Evolutionary conservation across 352 stramenopile species (phyloP).

Genomic region (Pythium phragmiticola): DNA sequence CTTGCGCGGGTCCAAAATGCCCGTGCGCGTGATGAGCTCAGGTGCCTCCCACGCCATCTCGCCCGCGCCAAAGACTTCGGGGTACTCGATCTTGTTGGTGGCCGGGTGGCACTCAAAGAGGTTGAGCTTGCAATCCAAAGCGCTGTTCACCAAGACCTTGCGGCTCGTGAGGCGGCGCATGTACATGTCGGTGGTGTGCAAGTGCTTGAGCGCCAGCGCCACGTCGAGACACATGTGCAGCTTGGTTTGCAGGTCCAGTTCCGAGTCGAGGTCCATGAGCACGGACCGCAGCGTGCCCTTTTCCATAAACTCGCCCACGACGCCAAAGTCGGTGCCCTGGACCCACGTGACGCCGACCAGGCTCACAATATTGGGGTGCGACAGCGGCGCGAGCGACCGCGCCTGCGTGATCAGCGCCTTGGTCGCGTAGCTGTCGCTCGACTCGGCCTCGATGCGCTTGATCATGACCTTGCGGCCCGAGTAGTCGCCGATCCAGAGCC

Average conservation of each 20-base stretch:
- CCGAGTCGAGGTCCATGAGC: constrained; percentile 49
- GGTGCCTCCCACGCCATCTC: constrained; percentile 28
- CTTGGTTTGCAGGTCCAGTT: constrained; percentile 54
- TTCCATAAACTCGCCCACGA: constrained; percentile 75
- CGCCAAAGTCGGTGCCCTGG: constrained; percentile 70
- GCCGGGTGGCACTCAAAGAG: constrained; percentile 26
- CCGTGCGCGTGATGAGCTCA: constrained; percentile 24
- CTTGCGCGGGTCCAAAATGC: constrained; percentile 22
- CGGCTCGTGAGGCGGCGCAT: constrained; percentile 26
- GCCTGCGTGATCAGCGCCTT: constrained; percentile 66
- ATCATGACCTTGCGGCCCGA: constrained; percentile 53
- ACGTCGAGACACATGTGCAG: constrained; percentile 70
- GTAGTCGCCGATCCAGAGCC: constrained; percentile 64
- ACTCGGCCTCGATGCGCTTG: constrained; percentile 71
- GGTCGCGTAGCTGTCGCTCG: constrained; percentile 51
- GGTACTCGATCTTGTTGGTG: constrained; percentile 12
- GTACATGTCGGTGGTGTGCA: constrained; percentile 43
- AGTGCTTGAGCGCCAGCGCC: constrained; percentile 54
- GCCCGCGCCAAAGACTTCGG: constrained; percentile 24
- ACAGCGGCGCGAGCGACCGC: constrained; percentile 43
- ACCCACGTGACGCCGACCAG: constrained; percentile 71
- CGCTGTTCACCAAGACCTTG: constrained; percentile 31
- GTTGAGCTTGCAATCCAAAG: constrained; percentile 32
- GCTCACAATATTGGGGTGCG: constrained; percentile 65
- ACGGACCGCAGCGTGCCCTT: constrained; percentile 65